A percentile compares a stretch with the other conserved stretches of the same genome.
phyloP scores from a whole-genome alignment of 345 rosid genomes.

The Lepidium africanum region DNA sequence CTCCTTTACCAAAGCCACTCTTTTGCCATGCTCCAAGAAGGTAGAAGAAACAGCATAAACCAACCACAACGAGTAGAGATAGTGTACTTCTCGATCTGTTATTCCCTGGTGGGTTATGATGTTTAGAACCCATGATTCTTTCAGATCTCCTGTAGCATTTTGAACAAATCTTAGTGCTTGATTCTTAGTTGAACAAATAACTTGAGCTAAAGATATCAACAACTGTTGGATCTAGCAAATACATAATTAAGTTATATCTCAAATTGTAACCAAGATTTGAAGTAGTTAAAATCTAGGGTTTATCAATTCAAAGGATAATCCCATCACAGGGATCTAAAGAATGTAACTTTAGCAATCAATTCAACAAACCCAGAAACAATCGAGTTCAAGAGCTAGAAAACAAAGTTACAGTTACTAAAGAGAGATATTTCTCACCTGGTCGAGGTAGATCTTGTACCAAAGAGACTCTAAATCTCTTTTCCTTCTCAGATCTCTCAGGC shows the following conservation, averaged over 20 bases:
- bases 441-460: conserved; percentile 5
- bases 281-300: conserved; percentile 1
- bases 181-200: not conserved
- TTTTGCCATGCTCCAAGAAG: conserved; percentile 94
- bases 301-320: not conserved
- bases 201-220: not conserved
- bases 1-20: conserved; percentile 93
- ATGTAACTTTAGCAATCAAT: not conserved
- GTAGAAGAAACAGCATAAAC: conserved; percentile 85
- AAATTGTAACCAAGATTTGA: not conserved
- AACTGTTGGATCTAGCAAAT: not conserved
- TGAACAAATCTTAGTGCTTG: not conserved
- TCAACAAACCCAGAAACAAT: conserved; percentile 2
- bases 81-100: conserved; percentile 51
- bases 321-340: not conserved
- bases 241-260: not conserved
- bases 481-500: conserved; percentile 11
- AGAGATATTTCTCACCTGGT: not conserved
- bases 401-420: not conserved
- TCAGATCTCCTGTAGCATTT: conserved; percentile 15
- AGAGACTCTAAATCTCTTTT: not conserved
- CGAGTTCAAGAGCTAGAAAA: not conserved
- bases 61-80: conserved; percentile 62
- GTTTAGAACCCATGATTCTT: conserved; percentile 54
- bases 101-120: conserved; percentile 35